phyloP scores from a whole-genome alignment of 2,329 filamentous ascomycete genomes.

The Elsinoe arachidis region DNA sequence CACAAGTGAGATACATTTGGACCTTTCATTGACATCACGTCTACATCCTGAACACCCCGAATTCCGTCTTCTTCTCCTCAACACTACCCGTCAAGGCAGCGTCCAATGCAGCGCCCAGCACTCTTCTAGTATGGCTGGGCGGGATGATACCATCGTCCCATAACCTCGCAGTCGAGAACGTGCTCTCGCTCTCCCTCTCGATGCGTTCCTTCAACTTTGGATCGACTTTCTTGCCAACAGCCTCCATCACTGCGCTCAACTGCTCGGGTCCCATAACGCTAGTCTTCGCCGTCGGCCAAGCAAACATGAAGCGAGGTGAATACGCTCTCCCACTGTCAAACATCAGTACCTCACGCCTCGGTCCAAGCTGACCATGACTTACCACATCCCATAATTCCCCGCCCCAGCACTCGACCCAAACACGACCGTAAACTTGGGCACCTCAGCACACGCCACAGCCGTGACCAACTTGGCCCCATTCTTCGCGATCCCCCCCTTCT shows the following conservation, averaged over 20 bases:
- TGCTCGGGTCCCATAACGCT: conserved; percentile 96
- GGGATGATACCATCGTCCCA: conserved; percentile 60
- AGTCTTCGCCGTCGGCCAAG: conserved; percentile 96
- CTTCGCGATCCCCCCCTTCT: conserved; percentile 93
- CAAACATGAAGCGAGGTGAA: conserved; percentile 82
- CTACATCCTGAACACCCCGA: conserved; percentile 34
- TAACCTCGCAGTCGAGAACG: conserved; percentile 77
- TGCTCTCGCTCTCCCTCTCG: conserved; percentile 79
- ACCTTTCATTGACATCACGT: neutral
- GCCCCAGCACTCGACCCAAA: conserved; percentile 89
- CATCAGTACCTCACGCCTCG: neutral
- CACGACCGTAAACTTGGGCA: conserved; percentile 94
- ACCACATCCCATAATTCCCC: conserved; percentile 97
- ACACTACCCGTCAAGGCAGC: conserved; percentile 33
- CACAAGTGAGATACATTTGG: no score
- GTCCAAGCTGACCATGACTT: conserved; percentile 24
- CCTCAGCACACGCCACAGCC: conserved; percentile 84
- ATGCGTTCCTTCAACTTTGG: conserved; percentile 75
- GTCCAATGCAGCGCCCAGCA: conserved; percentile 41
- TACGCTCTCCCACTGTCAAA: conserved; percentile 69
- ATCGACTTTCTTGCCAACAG: conserved; percentile 76
- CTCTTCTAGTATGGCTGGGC: conserved; percentile 40
- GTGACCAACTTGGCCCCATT: conserved; percentile 96
- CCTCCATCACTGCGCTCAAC: conserved; percentile 85
- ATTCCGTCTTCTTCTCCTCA: conserved; percentile 28